phyloP scores from a whole-genome alignment of 495 filamentous ascomycete species.

The Neurospora tetraspora region DNA sequence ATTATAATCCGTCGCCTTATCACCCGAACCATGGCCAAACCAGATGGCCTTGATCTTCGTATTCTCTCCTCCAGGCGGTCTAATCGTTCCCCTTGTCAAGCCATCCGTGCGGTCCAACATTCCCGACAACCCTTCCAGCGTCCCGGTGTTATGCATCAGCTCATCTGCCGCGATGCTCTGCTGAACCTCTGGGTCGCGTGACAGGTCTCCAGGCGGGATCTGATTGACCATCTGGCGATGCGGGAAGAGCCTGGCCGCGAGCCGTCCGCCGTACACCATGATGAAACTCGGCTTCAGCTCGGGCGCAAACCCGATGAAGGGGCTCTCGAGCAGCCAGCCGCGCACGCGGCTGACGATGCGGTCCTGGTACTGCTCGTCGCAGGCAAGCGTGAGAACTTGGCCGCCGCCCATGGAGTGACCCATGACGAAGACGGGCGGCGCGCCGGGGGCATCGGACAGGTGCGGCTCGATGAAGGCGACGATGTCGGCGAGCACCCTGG shows the following conservation, averaged over 20 bases:
- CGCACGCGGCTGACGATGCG: slow-evolving; percentile 35
- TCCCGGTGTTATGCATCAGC: slow-evolving; percentile 70
- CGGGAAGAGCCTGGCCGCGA: slow-evolving; percentile 59
- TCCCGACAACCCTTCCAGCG: slow-evolving; percentile 60
- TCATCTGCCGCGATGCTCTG: slow-evolving; percentile 47
- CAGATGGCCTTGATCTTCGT: slow-evolving; percentile 37
- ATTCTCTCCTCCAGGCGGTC: slow-evolving; percentile 19
- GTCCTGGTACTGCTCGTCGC: slow-evolving; percentile 33
- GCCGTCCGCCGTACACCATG: slow-evolving; percentile 47
- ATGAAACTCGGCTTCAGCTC: slow-evolving; percentile 47
- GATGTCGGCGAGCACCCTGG: slow-evolving; percentile 64
- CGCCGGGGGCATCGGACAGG: slow-evolving; percentile 12
- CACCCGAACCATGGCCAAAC: slow-evolving; percentile 57
- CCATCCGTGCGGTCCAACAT: slow-evolving; percentile 60
- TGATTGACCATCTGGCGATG: slow-evolving; percentile 44
- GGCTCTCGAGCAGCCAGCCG: slow-evolving; percentile 58
- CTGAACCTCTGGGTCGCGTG: slow-evolving; percentile 50
- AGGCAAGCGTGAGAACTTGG: slow-evolving; percentile 46
- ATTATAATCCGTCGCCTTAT: slow-evolving; percentile 53
- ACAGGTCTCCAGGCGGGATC: slow-evolving; percentile 48
- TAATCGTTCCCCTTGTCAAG: slow-evolving; percentile 33
- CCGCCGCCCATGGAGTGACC: slow-evolving; percentile 79
- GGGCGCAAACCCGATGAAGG: slow-evolving; percentile 60
- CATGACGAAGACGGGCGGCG: slow-evolving; percentile 65
- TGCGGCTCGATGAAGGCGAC: slow-evolving; percentile 51